Conservation (phyloP, 2,329 filamentous ascomycete species). For the Pseudocercospora ulei region DNA sequence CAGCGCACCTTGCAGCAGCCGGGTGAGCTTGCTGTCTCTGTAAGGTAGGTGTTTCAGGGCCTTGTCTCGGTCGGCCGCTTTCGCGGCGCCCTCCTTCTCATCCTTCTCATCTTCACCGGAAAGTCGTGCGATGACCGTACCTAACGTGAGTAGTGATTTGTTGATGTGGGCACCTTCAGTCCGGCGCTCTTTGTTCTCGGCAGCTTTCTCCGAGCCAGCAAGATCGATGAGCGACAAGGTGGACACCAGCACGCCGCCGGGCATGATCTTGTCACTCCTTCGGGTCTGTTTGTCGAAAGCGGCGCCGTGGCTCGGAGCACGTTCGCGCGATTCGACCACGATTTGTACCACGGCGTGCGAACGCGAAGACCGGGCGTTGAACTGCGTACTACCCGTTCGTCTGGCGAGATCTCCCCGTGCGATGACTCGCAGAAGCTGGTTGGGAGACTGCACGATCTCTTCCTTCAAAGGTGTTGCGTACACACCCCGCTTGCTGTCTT, state of each 20-base stretch:
- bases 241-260: conserved; percentile 88
- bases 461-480: conserved; percentile 95
- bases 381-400: conserved; percentile 87
- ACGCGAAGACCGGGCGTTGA: conserved; percentile 90
- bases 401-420: conserved; percentile 85
- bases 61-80: conserved; percentile 55
- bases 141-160: conserved; percentile 88
- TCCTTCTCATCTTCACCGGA: conserved; percentile 85
- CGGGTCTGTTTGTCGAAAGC: conserved; percentile 51
- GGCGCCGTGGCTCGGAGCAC: conserved; percentile 43
- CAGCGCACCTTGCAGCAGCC: conserved; percentile 80
- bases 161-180: conserved; percentile 97
- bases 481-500: conserved; percentile 91
- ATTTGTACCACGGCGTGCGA: conserved; percentile 98
- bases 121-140: conserved; percentile 88
- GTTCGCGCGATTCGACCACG: conserved; percentile 90
- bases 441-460: conserved; percentile 96
- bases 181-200: conserved; percentile 85
- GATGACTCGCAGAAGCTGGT: conserved; percentile 87
- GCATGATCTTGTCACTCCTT: conserved; percentile 51
- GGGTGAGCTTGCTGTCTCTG: conserved; percentile 91
- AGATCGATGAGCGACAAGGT: conserved; percentile 93
- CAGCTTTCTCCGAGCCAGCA: conserved; percentile 89
- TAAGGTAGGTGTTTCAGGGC: conserved; percentile 79
- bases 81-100: conserved; percentile 47